Conservation (phyloP, 805 yeast species). For the Middelhovenomyces tepae region DNA sequence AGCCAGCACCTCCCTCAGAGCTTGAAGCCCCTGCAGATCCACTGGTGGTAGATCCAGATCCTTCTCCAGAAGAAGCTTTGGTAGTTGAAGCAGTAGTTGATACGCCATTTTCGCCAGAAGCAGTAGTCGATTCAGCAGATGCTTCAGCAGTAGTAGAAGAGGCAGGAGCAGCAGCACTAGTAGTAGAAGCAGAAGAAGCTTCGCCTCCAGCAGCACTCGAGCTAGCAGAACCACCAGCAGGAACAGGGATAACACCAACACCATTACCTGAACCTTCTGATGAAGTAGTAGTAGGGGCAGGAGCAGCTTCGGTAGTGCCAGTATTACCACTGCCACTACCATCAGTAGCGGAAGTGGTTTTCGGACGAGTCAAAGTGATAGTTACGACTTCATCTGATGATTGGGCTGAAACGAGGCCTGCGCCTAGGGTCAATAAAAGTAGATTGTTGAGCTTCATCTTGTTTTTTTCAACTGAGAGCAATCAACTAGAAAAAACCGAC, state of each 20-base stretch:
- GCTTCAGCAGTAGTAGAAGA: not conserved
- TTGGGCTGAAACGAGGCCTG: constrained; percentile 1
- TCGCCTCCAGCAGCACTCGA: not conserved
- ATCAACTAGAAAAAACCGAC: too few species aligned
- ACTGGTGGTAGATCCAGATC: too few species aligned
- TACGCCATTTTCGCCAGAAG: too few species aligned
- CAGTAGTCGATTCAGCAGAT: not conserved
- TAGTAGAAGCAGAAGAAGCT: constrained; percentile 1
- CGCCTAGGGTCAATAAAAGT: not conserved
- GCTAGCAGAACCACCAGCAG: not conserved
- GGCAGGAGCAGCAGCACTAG: constrained; percentile 1
- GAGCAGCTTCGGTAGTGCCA: constrained; percentile 1
- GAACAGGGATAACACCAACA: constrained; percentile 2
- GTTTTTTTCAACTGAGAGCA: too few species aligned
- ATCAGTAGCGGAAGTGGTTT: not conserved
- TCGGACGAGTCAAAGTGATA: not conserved
- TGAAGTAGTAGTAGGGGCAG: not conserved
- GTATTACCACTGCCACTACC: not conserved
- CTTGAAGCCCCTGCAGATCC: too few species aligned
- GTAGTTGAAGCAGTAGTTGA: too few species aligned
- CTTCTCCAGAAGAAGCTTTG: too few species aligned
- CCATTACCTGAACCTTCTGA: constrained; percentile 1
- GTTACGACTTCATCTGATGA: constrained; percentile 1
- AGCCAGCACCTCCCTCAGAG: too few species aligned
- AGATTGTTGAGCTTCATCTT: constrained; percentile 1